These are phyloP conservation scores for Ogataea populi-albae DNA, from an alignment of 805 yeast genomes.

Conservation along the genomic window DNA sequence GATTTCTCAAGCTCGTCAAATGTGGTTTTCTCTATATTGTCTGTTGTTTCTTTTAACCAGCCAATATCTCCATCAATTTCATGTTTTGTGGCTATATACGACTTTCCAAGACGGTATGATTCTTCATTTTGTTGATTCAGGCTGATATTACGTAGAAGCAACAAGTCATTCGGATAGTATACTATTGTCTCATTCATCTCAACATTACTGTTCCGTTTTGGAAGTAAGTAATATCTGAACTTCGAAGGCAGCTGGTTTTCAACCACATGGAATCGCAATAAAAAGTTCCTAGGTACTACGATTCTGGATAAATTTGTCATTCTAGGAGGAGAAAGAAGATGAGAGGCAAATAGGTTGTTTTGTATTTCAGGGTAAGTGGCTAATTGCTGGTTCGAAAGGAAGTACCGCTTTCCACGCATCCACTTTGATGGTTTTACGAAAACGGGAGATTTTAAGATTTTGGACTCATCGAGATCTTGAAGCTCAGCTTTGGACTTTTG, in stretches of 20 bases:
- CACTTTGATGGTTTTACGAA: slow-evolving; percentile 26
- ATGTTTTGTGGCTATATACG: neutral
- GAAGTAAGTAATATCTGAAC: slow-evolving; percentile 12
- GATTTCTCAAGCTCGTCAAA: slow-evolving; percentile 7
- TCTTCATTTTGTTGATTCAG: neutral
- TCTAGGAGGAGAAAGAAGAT: slow-evolving; percentile 43
- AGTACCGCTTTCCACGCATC: slow-evolving; percentile 13
- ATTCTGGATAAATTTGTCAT: slow-evolving; percentile 36
- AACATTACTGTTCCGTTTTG: slow-evolving; percentile 8
- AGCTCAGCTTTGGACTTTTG: too few relatives aligned
- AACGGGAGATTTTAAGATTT: slow-evolving; percentile 21
- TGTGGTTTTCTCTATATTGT: slow-evolving; percentile 6
- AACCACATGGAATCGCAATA: slow-evolving; percentile 33
- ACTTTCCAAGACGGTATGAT: slow-evolving; percentile 2
- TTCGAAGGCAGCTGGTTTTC: slow-evolving; percentile 11
- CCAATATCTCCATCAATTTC: slow-evolving; percentile 5
- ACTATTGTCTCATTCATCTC: neutral
- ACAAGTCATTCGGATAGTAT: slow-evolving; percentile 10
- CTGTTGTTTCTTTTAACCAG: slow-evolving; percentile 10
- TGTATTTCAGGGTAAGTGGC: slow-evolving; percentile 24
- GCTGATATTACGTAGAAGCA: slow-evolving; percentile 3
- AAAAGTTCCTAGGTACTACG: slow-evolving; percentile 38
- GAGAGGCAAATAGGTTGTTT: slow-evolving; percentile 37
- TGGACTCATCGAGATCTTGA: too few relatives aligned
- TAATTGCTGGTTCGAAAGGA: slow-evolving; percentile 15